Evolutionary conservation across 2,329 filamentous ascomycete species (phyloP).

Genomic region (Ciborinia camelliae): DNA sequence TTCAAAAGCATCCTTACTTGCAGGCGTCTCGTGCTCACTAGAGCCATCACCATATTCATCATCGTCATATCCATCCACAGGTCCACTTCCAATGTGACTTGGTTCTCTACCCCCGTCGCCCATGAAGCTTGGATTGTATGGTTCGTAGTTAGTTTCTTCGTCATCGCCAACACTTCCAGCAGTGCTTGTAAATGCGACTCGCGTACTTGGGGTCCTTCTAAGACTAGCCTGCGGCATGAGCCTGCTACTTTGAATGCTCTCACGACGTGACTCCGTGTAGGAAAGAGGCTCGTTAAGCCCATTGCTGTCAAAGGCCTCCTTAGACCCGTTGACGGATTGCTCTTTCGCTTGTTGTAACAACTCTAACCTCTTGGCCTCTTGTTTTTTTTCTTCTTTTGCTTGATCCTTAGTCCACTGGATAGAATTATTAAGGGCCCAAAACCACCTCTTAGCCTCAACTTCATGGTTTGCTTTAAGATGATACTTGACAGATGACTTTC

Average conservation of each 20-base stretch:
- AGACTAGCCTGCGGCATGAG: constrained; percentile 30
- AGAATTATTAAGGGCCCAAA: constrained; percentile 97
- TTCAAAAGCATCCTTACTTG: constrained; percentile 89
- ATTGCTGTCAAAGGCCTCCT: constrained; percentile 27
- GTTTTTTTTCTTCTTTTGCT: constrained; percentile 81
- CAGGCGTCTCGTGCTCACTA: constrained; percentile 71
- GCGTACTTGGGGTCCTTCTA: constrained; percentile 30
- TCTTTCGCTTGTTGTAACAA: constrained; percentile 77
- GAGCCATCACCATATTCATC: constrained; percentile 79
- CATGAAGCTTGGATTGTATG: constrained; percentile 54
- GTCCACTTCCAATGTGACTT: constrained; percentile 27
- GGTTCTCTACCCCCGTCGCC: constrained; percentile 37
- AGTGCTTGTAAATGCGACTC: constrained; percentile 35
- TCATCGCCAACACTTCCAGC: constrained; percentile 49
- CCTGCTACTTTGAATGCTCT: constrained; percentile 42
- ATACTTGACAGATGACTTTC: constrained; percentile 98
- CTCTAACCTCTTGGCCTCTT: constrained; percentile 71
- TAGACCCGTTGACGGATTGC: constrained; percentile 48
- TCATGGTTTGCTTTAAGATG: constrained; percentile 97
- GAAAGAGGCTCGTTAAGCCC: constrained; percentile 27
- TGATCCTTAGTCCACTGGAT: constrained; percentile 99
- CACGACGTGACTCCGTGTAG: constrained; percentile 42
- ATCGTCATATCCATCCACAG: constrained; percentile 56
- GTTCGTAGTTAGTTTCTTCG: constrained; percentile 49
- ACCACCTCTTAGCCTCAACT: constrained; percentile 97